Evolutionary conservation across 352 stramenopile genomes (phyloP).

Genomic region (Phytophthora kernoviae): DNA sequence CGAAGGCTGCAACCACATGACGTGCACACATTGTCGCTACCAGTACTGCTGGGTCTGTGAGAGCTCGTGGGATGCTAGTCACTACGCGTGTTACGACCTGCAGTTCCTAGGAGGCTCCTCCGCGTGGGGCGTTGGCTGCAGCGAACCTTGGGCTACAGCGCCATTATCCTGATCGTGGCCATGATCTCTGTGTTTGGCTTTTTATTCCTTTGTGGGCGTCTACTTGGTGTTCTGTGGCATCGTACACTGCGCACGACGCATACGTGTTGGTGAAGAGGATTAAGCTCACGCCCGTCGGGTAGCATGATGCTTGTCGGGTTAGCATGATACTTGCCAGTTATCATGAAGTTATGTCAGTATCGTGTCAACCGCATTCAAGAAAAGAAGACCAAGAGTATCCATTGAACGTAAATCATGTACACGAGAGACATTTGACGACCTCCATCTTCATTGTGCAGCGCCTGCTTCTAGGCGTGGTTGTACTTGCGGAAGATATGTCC

Average conservation of each 20-base stretch:
- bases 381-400: not conserved
- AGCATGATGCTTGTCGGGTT: constrained; percentile 3
- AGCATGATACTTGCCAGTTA: constrained; percentile 8
- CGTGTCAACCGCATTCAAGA: not conserved
- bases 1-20: constrained; percentile 80
- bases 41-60: constrained; percentile 81
- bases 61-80: constrained; percentile 54
- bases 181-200: constrained; percentile 62
- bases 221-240: constrained; percentile 40
- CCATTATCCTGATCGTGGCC: constrained; percentile 55
- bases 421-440: constrained; percentile 18
- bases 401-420: constrained; percentile 7
- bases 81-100: constrained; percentile 78
- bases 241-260: constrained; percentile 24
- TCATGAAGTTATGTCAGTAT: constrained; percentile 5
- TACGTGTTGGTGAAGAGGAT: constrained; percentile 2
- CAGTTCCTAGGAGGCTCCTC: constrained; percentile 43
- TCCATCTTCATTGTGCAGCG: not conserved
- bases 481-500: constrained; percentile 86
- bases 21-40: constrained; percentile 60
- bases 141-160: constrained; percentile 45
- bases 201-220: constrained; percentile 53
- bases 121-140: constrained; percentile 41
- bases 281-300: not conserved
- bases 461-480: constrained; percentile 17